Percentiles rank a stretch among this genome's conserved stretches.
Conservation (phyloP, 305 asterid genomes). For the Monarda citriodora region DNA sequence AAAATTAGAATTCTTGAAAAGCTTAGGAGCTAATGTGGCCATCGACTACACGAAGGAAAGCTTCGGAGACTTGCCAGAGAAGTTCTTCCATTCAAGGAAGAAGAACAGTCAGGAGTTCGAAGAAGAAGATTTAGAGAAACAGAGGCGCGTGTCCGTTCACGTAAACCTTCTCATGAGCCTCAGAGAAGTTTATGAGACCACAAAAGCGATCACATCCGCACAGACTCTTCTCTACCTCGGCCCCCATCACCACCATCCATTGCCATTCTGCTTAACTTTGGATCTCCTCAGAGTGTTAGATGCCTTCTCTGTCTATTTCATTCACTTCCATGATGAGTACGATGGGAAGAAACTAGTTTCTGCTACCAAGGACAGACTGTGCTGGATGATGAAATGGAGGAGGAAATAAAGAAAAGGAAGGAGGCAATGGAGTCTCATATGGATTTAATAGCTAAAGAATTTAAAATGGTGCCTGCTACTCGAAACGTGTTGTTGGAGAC, state of each 20-base stretch:
- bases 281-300: conserved; percentile 29
- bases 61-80: conserved; percentile 51
- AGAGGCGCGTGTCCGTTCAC: conserved; percentile 28
- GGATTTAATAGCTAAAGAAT: too few species aligned
- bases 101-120: too few species aligned
- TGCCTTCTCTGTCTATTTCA: conserved; percentile 25
- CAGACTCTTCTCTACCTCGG: too few species aligned
- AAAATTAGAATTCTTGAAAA: conserved; percentile 64
- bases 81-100: too few species aligned
- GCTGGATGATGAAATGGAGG: too few species aligned
- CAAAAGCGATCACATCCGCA: conserved; percentile 4
- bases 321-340: conserved; percentile 22
- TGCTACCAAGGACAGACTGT: too few species aligned
- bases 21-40: conserved; percentile 81
- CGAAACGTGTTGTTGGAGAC: too few species aligned
- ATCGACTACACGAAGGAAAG: conserved; percentile 90
- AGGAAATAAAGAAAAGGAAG: too few species aligned
- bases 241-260: conserved; percentile 19
- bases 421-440: too few species aligned
- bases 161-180: conserved; percentile 25
- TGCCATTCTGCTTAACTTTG: conserved; percentile 12
- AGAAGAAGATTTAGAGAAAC: neutral
- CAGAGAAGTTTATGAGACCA: conserved; percentile 8
- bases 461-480: too few species aligned
- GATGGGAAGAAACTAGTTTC: too few species aligned